Conservation (phyloP, 768 basidiomycete species). For the Phylloporus scabripes region DNA sequence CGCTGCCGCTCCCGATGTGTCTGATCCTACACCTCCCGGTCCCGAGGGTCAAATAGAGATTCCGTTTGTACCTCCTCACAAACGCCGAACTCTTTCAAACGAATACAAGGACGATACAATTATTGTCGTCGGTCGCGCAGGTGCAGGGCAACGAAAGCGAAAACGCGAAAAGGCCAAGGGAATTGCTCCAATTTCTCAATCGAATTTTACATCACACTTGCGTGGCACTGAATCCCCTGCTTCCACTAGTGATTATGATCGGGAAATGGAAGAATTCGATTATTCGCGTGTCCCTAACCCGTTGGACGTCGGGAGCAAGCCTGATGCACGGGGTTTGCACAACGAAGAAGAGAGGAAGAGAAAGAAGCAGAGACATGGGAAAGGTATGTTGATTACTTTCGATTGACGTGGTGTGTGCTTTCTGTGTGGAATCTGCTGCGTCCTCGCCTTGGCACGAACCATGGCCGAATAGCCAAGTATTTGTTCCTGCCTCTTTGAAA, state of each 20-base stretch:
- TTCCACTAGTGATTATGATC: conserved; percentile 11
- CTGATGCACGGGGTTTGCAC: conserved; percentile 19
- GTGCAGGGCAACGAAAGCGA: conserved; percentile 63
- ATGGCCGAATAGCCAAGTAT: not conserved
- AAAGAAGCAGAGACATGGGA: conserved; percentile 50
- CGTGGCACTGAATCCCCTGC: conserved; percentile 3
- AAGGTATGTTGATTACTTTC: conserved; percentile 25
- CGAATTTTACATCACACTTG: conserved; percentile 1
- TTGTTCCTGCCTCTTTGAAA: not conserved
- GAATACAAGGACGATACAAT: conserved; percentile 53
- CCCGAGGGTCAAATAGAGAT: conserved; percentile 58
- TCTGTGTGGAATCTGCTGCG: conserved; percentile 5
- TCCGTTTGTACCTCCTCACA: conserved; percentile 67
- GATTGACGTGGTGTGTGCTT: not conserved
- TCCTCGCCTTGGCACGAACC: conserved; percentile 2
- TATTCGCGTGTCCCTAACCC: conserved; percentile 66
- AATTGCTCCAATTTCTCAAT: not conserved
- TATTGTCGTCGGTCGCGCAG: conserved; percentile 62
- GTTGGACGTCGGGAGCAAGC: conserved; percentile 50
- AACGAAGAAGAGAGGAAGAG: conserved; percentile 34
- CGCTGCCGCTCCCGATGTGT: not conserved
- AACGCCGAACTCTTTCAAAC: conserved; percentile 36
- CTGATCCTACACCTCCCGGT: conserved; percentile 21
- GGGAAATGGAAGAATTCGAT: conserved; percentile 51
- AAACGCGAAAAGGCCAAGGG: conserved; percentile 20